A percentile compares a stretch with the other conserved stretches of the same genome.
These are phyloP conservation scores for Bocquillonia castaneifolia DNA, from an alignment of 441 rosid species.

Conservation along the genomic window DNA sequence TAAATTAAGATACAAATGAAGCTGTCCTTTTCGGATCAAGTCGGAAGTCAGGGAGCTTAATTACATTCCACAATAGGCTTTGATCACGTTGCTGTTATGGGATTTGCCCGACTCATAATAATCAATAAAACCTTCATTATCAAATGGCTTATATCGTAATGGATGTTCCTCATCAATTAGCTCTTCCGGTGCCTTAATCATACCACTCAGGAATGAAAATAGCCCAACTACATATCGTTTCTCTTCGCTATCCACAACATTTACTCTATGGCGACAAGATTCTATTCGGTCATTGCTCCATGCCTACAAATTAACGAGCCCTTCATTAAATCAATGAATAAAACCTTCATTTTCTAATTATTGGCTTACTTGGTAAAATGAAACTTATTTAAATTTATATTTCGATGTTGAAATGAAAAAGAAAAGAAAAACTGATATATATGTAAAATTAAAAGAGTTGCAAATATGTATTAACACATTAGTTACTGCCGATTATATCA, in stretches of 20 bases:
- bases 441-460: no score
- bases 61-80: conserved; percentile 51
- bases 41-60: no score
- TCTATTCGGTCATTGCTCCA: conserved; percentile 70
- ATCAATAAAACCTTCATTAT: conserved; percentile 39
- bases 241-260: conserved; percentile 37
- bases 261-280: conserved; percentile 51
- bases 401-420: no score
- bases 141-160: conserved; percentile 45
- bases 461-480: no score
- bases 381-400: no score
- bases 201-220: conserved; percentile 49
- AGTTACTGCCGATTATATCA: no score
- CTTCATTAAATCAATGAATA: no score
- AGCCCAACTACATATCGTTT: conserved; percentile 55
- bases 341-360: no score
- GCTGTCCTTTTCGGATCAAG: no score
- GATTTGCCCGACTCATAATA: conserved; percentile 21
- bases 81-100: conserved; percentile 41
- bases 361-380: background rate
- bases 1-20: no score
- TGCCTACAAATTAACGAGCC: conserved; percentile 26
- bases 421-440: no score
- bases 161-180: conserved; percentile 55
- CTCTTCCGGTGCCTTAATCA: conserved; percentile 48